Conservation (phyloP, 2,329 filamentous ascomycete species). For the Ampelomyces quisqualis region DNA sequence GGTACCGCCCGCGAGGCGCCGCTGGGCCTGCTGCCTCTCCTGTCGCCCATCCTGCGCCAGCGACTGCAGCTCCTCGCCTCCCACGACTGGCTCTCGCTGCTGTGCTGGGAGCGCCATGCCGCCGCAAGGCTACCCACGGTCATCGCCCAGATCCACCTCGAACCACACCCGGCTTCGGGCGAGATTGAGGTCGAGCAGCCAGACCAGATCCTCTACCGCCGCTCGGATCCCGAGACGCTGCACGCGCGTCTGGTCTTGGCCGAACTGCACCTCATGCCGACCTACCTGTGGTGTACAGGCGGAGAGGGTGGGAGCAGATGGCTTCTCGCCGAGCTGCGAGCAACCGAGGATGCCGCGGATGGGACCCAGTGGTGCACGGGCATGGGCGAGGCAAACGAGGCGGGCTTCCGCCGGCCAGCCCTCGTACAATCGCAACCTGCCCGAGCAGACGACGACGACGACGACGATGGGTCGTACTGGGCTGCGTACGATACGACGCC, state of each 20-base stretch:
- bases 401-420: constrained; percentile 36
- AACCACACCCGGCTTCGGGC: constrained; percentile 79
- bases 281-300: constrained; percentile 68
- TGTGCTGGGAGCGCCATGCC: constrained; percentile 65
- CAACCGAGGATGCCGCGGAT: constrained; percentile 58
- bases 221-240: constrained; percentile 74
- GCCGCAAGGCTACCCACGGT: constrained; percentile 62
- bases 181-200: constrained; percentile 75
- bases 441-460: constrained; percentile 46
- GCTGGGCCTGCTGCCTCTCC: constrained; percentile 60
- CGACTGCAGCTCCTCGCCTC: constrained; percentile 63
- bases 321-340: constrained; percentile 69
- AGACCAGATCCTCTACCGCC: constrained; percentile 61
- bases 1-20: constrained; percentile 61
- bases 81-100: constrained; percentile 69
- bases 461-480: constrained; percentile 78
- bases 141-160: constrained; percentile 63
- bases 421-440: constrained; percentile 16
- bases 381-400: constrained; percentile 63
- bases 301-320: constrained; percentile 67
- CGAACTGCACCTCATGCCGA: constrained; percentile 63
- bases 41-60: constrained; percentile 65
- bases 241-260: constrained; percentile 65
- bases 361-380: constrained; percentile 58
- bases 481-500: constrained; percentile 73